These are phyloP conservation scores for Leishmania tropica DNA, from an alignment of 208 protist species.

Conservation along the genomic window DNA sequence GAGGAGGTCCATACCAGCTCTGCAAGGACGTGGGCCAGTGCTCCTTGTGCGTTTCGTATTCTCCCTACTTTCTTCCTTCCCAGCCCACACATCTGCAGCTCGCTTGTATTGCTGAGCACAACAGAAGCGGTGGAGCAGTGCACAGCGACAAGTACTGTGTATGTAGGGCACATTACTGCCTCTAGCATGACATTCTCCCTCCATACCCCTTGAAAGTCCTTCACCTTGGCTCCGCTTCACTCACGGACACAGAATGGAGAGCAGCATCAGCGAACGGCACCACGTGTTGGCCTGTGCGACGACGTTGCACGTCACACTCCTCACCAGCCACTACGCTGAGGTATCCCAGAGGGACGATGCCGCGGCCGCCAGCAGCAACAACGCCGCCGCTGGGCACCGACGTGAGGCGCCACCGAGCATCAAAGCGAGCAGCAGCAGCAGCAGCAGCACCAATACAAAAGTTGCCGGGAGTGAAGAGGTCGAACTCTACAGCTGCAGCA, in stretches of 20 bases:
- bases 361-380: not conserved
- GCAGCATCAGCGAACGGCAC: not conserved
- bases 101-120: not conserved
- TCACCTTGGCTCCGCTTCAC: not conserved
- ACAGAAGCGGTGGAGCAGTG: not conserved
- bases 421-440: slow-evolving; percentile 7
- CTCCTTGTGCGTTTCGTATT: not conserved
- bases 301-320: slow-evolving; percentile 28
- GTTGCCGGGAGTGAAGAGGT: slow-evolving; percentile 9
- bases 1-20: not conserved
- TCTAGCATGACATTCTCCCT: not conserved
- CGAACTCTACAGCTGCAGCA: slow-evolving; percentile 17
- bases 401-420: slow-evolving; percentile 2
- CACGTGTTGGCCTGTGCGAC: slow-evolving; percentile 10
- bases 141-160: not conserved
- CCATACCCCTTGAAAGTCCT: not conserved
- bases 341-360: slow-evolving; percentile 8
- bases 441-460: not conserved
- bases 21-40: not conserved
- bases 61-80: not conserved
- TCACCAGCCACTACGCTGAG: slow-evolving; percentile 26
- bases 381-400: slow-evolving; percentile 1
- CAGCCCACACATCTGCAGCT: not conserved
- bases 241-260: not conserved
- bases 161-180: not conserved